These are phyloP conservation scores for Poa pratensis DNA, from an alignment of 176 grass and related monocot species.

Conservation along the genomic window DNA sequence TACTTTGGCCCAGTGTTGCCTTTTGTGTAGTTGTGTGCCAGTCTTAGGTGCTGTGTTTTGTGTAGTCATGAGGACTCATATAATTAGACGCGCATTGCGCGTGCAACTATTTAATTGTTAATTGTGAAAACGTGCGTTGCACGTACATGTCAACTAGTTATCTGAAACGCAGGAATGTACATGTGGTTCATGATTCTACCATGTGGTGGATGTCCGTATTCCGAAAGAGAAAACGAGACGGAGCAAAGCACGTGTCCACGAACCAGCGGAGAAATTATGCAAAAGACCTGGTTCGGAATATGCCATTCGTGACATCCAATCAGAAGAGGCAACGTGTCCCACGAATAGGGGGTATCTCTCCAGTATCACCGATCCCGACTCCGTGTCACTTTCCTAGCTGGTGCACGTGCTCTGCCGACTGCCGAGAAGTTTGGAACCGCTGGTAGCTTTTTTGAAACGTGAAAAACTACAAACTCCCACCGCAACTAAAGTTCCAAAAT, in stretches of 20 bases:
- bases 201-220: no score
- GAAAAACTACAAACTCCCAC: neutral
- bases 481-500: neutral
- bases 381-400: neutral
- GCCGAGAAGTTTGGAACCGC: neutral
- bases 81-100: no score
- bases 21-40: no score
- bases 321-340: neutral
- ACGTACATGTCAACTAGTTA: no score
- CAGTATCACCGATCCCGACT: neutral
- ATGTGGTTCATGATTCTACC: neutral
- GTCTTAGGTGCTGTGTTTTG: no score
- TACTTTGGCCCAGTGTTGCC: no score
- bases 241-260: neutral
- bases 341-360: neutral
- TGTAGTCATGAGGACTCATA: no score
- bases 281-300: neutral
- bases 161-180: no score
- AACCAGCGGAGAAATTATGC: neutral
- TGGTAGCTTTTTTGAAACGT: neutral
- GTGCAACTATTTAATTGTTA: no score
- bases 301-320: neutral
- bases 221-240: neutral
- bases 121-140: no score
- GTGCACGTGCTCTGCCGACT: neutral